These are phyloP conservation scores for Fusarium concolor DNA, from an alignment of 2,329 filamentous ascomycete genomes.

Conservation along the genomic window DNA sequence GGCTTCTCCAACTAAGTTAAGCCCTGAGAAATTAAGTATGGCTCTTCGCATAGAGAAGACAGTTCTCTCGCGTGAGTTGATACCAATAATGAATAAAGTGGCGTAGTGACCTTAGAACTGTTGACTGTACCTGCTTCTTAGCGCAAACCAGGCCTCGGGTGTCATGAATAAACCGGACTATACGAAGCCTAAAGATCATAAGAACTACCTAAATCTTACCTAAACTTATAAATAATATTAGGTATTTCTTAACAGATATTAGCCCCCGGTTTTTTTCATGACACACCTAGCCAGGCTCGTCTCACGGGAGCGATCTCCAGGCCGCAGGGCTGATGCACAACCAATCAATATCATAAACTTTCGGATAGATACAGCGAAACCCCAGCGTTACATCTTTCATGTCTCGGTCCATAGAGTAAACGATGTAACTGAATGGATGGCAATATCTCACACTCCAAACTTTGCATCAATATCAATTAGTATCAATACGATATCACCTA, in stretches of 20 bases:
- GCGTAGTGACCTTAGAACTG: neutral
- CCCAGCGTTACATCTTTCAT: neutral
- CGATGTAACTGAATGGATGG: conserved; percentile 17
- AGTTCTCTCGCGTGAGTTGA: neutral
- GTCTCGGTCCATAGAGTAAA: conserved; percentile 2
- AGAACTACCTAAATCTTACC: too few species aligned
- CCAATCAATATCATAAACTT: conserved; percentile 22
- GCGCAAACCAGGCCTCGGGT: conserved; percentile 17
- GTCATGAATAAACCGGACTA: too few species aligned
- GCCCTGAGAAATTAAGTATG: too few species aligned
- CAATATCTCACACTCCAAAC: neutral
- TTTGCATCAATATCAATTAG: neutral
- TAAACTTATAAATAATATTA: too few species aligned
- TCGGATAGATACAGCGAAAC: conserved; percentile 2
- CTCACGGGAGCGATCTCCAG: conserved; percentile 23
- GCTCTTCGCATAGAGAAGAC: too few species aligned
- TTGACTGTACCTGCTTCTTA: conserved; percentile 31
- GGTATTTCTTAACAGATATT: too few species aligned
- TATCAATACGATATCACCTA: neutral
- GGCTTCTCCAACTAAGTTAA: neutral
- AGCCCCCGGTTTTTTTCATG: too few species aligned
- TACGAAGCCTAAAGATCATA: too few species aligned
- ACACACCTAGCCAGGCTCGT: too few species aligned
- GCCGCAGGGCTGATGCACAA: conserved; percentile 14
- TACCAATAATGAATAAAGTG: conserved; percentile 4